Conservation (phyloP, 1,284 basidiomycete genomes). For the Cryptococcus sp. region DNA sequence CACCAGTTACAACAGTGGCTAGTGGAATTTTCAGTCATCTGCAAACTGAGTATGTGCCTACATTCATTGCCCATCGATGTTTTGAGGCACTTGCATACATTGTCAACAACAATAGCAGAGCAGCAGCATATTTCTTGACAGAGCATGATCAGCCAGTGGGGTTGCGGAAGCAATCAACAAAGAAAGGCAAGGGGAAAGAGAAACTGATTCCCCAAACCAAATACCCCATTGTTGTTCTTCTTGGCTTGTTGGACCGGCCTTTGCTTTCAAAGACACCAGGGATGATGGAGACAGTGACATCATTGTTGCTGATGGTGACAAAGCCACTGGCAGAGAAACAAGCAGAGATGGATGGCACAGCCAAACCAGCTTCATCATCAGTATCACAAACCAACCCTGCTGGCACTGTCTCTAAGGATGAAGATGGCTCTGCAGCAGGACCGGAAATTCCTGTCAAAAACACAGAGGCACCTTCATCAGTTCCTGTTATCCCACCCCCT, state of each 20-base stretch:
- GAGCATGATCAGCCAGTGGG: slow-evolving; percentile 83
- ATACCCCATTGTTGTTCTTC: slow-evolving; percentile 82
- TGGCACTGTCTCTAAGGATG: not conserved
- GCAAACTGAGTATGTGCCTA: slow-evolving; percentile 79
- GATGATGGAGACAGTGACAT: slow-evolving; percentile 86
- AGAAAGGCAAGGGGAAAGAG: slow-evolving; percentile 77
- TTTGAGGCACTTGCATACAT: slow-evolving; percentile 84
- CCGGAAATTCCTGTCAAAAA: not conserved
- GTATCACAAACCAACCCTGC: not conserved
- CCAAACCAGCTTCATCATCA: not conserved
- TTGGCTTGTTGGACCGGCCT: slow-evolving; percentile 79
- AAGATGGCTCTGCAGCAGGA: not conserved
- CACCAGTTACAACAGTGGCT: slow-evolving; percentile 32
- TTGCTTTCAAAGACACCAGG: slow-evolving; percentile 77
- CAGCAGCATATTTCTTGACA: slow-evolving; percentile 86
- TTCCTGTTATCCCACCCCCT: slow-evolving; percentile 75
- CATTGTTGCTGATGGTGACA: slow-evolving; percentile 78
- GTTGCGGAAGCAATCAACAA: slow-evolving; percentile 63
- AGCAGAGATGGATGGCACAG: not conserved
- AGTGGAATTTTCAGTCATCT: slow-evolving; percentile 60
- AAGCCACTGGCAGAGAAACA: slow-evolving; percentile 62
- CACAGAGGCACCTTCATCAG: slow-evolving; percentile 30
- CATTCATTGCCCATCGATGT: slow-evolving; percentile 86
- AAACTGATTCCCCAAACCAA: slow-evolving; percentile 74
- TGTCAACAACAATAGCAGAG: slow-evolving; percentile 74